Conservation (phyloP, 768 basidiomycete genomes). For the Galerina marginata region DNA sequence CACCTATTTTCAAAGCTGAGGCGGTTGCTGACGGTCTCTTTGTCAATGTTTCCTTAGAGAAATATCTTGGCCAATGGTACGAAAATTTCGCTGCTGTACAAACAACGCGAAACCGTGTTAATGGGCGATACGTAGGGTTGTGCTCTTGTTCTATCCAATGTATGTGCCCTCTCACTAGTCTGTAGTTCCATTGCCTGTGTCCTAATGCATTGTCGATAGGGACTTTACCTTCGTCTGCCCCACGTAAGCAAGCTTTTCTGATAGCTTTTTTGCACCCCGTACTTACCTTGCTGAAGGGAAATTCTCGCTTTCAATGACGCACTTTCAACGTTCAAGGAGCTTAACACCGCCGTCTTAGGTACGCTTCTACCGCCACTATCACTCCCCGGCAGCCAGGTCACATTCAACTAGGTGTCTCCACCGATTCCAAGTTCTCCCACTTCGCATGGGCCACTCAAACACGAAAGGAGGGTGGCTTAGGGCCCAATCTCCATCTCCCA, state of each 20-base stretch:
- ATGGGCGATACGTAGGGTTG: slow-evolving; percentile 61
- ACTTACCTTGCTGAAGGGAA: slow-evolving; percentile 47
- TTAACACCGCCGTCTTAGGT: slow-evolving; percentile 84
- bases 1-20: slow-evolving; percentile 78
- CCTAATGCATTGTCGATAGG: slow-evolving; percentile 40
- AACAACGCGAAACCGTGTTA: slow-evolving; percentile 14
- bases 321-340: slow-evolving; percentile 70
- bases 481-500: slow-evolving; percentile 85
- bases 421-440: slow-evolving; percentile 89
- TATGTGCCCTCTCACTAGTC: slow-evolving; percentile 34
- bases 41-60: slow-evolving; percentile 73
- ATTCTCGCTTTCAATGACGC: slow-evolving; percentile 95
- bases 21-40: slow-evolving; percentile 81
- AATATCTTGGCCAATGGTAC: slow-evolving; percentile 85
- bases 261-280: not conserved
- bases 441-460: slow-evolving; percentile 85
- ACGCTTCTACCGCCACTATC: slow-evolving; percentile 19
- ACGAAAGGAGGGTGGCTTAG: slow-evolving; percentile 87
- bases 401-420: slow-evolving; percentile 56
- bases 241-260: slow-evolving; percentile 47
- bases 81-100: slow-evolving; percentile 18
- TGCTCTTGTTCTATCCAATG: slow-evolving; percentile 95
- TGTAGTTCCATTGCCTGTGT: too few species aligned
- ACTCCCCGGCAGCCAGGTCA: not conserved
- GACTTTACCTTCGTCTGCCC: slow-evolving; percentile 92